These are phyloP conservation scores for Cudoniella acicularis DNA, from an alignment of 495 filamentous ascomycete species.

Conservation along the genomic window DNA sequence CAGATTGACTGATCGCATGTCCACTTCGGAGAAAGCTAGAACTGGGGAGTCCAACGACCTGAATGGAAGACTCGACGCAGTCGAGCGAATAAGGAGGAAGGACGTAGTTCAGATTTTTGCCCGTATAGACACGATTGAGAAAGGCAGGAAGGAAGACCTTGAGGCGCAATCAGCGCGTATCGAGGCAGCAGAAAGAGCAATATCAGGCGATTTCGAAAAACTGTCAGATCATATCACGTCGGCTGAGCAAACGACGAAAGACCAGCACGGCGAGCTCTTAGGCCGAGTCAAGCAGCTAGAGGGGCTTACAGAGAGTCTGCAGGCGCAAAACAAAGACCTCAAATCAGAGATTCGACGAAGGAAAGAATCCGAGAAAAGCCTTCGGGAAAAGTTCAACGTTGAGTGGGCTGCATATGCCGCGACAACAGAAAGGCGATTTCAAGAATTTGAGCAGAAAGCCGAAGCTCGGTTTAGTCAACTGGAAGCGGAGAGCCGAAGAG, in stretches of 20 bases:
- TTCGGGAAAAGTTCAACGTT: neutral
- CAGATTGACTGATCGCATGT: neutral
- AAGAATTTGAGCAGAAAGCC: neutral
- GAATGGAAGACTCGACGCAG: neutral
- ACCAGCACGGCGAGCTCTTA: neutral
- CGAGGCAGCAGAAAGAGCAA: neutral
- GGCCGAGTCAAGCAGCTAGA: neutral
- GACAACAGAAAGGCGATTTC: neutral
- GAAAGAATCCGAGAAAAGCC: neutral
- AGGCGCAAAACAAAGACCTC: neutral
- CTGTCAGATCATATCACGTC: neutral
- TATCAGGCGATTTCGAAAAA: neutral
- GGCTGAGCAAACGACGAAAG: neutral
- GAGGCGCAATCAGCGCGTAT: neutral
- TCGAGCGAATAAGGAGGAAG: neutral
- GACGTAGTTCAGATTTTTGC: neutral
- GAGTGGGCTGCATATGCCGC: neutral
- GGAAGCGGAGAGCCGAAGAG: neutral
- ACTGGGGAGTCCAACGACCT: neutral
- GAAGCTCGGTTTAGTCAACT: neutral
- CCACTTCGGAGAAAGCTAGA: neutral
- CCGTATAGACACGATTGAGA: neutral
- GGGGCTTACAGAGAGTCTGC: neutral
- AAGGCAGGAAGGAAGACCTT: neutral
- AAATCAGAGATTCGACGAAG: neutral